Evolutionary conservation across 805 yeast species (phyloP).

Genomic region (Yarrowia sp.): DNA sequence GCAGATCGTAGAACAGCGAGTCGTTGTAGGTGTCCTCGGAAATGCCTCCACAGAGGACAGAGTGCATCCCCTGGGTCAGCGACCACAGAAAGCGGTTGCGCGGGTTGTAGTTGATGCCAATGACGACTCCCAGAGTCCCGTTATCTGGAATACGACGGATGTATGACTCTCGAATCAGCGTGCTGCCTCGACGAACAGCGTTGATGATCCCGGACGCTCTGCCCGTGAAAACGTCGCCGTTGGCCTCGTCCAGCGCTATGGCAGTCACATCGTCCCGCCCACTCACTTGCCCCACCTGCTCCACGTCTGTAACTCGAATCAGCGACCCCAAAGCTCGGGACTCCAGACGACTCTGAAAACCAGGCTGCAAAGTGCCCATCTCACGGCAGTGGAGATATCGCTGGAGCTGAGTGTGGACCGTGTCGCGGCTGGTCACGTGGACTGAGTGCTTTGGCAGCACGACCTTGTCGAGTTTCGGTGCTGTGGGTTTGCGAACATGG

Average conservation of each 20-base stretch:
- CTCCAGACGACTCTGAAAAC: neutral
- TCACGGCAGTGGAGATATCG: slow-evolving; percentile 10
- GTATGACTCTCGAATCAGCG: slow-evolving; percentile 4
- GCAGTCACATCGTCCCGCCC: slow-evolving; percentile 2
- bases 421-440: slow-evolving; percentile 27
- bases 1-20: slow-evolving; percentile 27
- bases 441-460: slow-evolving; percentile 16
- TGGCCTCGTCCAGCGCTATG: neutral
- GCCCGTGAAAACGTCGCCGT: slow-evolving; percentile 6
- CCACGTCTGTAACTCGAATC: neutral
- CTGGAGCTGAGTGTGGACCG: slow-evolving; percentile 20
- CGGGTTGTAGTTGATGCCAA: slow-evolving; percentile 4
- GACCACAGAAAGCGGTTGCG: slow-evolving; percentile 8
- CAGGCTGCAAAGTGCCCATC: slow-evolving; percentile 11
- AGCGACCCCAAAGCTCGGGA: neutral
- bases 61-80: neutral
- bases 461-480: slow-evolving; percentile 22
- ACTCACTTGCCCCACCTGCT: slow-evolving; percentile 7
- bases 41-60: slow-evolving; percentile 5
- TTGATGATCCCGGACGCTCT: slow-evolving; percentile 8
- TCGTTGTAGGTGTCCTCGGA: neutral
- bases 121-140: neutral
- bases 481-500: slow-evolving; percentile 1
- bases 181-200: slow-evolving; percentile 15
- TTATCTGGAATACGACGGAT: neutral